These are phyloP conservation scores for Acrodontium crateriforme DNA, from an alignment of 2,329 filamentous ascomycete genomes.

Conservation along the genomic window DNA sequence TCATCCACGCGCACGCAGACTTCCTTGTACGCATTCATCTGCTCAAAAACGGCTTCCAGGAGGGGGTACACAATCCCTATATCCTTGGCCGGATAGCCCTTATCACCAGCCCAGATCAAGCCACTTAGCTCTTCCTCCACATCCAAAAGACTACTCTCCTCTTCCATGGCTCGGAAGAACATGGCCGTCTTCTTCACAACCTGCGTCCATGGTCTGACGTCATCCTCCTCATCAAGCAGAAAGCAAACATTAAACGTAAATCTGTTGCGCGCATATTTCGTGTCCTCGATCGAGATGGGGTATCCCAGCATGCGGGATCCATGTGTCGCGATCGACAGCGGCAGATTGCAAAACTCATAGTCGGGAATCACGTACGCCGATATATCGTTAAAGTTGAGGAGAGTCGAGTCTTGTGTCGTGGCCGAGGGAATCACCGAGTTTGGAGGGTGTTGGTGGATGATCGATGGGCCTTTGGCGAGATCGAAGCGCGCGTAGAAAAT, in stretches of 20 bases:
- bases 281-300: conserved; percentile 70
- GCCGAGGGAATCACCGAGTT: conserved; percentile 9
- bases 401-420: conserved; percentile 1
- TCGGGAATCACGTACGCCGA: conserved; percentile 89
- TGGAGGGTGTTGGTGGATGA: conserved; percentile 19
- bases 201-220: conserved; percentile 56
- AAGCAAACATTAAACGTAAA: conserved; percentile 98
- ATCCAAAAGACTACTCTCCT: conserved; percentile 74
- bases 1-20: conserved; percentile 35
- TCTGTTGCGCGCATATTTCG: conserved; percentile 66
- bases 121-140: conserved; percentile 26
- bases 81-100: conserved; percentile 14
- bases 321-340: conserved; percentile 61
- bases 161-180: conserved; percentile 79
- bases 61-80: conserved; percentile 44
- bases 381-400: conserved; percentile 54
- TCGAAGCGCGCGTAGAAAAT: conserved; percentile 57
- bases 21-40: conserved; percentile 92
- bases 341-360: conserved; percentile 87
- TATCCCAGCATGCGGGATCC: conserved; percentile 75
- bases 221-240: conserved; percentile 54
- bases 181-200: conserved; percentile 76
- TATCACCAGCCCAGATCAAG: conserved; percentile 15
- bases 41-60: conserved; percentile 79
- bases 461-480: conserved; percentile 29